Conservation (phyloP, 768 basidiomycete species). For the Trametes punicea region DNA sequence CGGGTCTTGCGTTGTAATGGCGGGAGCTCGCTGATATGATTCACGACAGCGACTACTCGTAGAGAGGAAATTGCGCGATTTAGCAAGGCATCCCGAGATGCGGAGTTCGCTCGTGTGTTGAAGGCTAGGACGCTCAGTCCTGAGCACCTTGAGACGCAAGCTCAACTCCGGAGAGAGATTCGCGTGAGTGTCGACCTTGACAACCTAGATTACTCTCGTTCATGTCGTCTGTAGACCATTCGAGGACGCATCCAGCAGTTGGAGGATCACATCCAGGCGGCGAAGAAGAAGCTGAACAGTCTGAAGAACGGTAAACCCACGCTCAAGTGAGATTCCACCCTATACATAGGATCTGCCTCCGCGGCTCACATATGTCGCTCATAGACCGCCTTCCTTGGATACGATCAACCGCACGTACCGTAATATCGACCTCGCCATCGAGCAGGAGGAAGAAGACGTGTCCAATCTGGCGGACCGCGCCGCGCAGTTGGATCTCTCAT, state of each 20-base stretch:
- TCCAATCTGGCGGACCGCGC: conserved; percentile 50
- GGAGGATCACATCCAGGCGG: conserved; percentile 65
- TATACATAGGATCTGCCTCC: not conserved
- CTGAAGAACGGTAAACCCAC: conserved; percentile 57
- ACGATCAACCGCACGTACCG: conserved; percentile 80
- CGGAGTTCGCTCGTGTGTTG: conserved; percentile 57
- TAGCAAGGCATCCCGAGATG: conserved; percentile 72
- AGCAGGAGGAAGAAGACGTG: conserved; percentile 57
- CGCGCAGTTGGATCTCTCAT: conserved; percentile 43
- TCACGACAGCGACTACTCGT: conserved; percentile 63
- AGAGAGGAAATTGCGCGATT: conserved; percentile 82
- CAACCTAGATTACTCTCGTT: conserved; percentile 2
- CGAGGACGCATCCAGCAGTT: conserved; percentile 75
- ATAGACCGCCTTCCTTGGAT: conserved; percentile 80
- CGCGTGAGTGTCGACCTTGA: conserved; percentile 45
- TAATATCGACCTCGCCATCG: conserved; percentile 75
- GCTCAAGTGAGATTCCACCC: conserved; percentile 48
- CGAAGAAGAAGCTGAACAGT: conserved; percentile 67
- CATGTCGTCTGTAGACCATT: conserved; percentile 45
- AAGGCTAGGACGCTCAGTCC: conserved; percentile 54
- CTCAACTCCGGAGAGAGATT: conserved; percentile 65
- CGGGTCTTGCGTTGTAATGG: not conserved
- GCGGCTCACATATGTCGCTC: not conserved
- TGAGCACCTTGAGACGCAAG: conserved; percentile 83
- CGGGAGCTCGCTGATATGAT: not conserved